Base-by-base conservation (phyloP, 306 rosid species). In the Psophocarpus tetragonolobus region DNA sequence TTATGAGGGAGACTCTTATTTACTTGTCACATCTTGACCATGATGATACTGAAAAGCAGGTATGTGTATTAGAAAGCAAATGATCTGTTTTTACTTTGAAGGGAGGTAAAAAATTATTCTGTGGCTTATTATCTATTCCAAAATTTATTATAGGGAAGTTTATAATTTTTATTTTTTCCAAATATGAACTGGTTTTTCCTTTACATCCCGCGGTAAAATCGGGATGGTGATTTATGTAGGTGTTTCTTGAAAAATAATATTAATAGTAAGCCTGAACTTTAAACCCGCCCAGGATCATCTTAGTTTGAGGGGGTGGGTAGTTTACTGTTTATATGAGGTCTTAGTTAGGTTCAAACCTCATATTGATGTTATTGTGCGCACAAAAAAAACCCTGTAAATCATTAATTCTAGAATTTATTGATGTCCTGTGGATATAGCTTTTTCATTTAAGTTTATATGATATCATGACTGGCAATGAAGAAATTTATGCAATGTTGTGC, bases 11-110 rank as follows among this genome's bases (percentile, higher is more conserved):
- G 88, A 95, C 97, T 23, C 91, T 95, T 36, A 95, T 95, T 72
- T 92, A 95, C 70, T 84, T 95, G 90, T 88, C 99, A n/a, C 97
- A 95, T 80, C 97, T 95, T 80, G 99, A 91, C 83, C 97, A 91
- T 0, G 97, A 92, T 6, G 99, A 95, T 87, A 95, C 97, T 23
- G 97, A 92, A 82, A 92, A 91, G 80, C 96, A 91, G 97, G 99
- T 95, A 84, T 68, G 61, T 32, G 61, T 26, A 65, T 65, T 8
- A 39, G 20, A 68, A 76, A 38, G 57, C 73, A 71, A 39, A 13
- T 39, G 51, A 12, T 32, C 38, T 41, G 38, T 10, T 30, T 20
- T 15, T 68, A 6, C 47, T 68, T 75, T 63, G 29, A 1, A 2
- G 30, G 63, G 35, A 68, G 48, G 33, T 38, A 8, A 47, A 67